These are phyloP conservation scores for Fusarium sp. DNA, from an alignment of 2,329 filamentous ascomycete species.

Conservation along the genomic window DNA sequence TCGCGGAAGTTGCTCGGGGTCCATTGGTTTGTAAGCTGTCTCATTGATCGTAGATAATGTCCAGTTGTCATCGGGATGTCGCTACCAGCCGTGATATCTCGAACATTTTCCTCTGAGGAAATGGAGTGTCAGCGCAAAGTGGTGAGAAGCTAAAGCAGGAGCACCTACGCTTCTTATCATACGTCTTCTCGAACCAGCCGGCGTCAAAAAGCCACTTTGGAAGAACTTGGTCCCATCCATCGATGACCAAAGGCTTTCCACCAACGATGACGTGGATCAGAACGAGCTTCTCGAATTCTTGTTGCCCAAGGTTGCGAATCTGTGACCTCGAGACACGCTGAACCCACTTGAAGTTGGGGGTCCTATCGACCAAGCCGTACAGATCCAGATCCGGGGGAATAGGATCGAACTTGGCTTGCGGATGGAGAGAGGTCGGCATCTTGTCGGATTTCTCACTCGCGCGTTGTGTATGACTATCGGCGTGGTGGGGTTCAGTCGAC, in stretches of 20 bases:
- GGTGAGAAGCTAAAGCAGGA: background rate
- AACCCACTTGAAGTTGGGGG: constrained; percentile 88
- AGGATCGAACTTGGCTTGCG: constrained; percentile 91
- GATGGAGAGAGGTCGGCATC: constrained; percentile 82
- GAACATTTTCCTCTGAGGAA: constrained; percentile 79
- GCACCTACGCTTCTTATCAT: constrained; percentile 80
- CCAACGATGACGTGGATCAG: constrained; percentile 84
- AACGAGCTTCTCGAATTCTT: constrained; percentile 88
- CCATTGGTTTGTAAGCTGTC: constrained; percentile 85
- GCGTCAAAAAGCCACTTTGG: constrained; percentile 83
- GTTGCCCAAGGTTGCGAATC: constrained; percentile 80
- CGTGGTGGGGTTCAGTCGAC: constrained; percentile 13
- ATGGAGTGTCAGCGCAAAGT: constrained; percentile 33
- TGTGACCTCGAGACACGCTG: constrained; percentile 82
- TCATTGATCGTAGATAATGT: constrained; percentile 92
- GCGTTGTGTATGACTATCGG: constrained; percentile 6
- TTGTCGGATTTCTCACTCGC: constrained; percentile 41
- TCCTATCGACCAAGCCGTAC: constrained; percentile 77
- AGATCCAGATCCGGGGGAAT: constrained; percentile 89
- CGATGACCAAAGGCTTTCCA: constrained; percentile 90
- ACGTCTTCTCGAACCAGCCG: constrained; percentile 82
- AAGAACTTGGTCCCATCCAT: constrained; percentile 83
- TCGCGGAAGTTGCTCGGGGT: constrained; percentile 81
- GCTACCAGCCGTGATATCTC: constrained; percentile 79
- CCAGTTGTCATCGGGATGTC: constrained; percentile 88